Percentiles rank a stretch among this genome's conserved stretches.
phyloP scores from a whole-genome alignment of 2,329 filamentous ascomycete species.

The Colletotrichum musicola region DNA sequence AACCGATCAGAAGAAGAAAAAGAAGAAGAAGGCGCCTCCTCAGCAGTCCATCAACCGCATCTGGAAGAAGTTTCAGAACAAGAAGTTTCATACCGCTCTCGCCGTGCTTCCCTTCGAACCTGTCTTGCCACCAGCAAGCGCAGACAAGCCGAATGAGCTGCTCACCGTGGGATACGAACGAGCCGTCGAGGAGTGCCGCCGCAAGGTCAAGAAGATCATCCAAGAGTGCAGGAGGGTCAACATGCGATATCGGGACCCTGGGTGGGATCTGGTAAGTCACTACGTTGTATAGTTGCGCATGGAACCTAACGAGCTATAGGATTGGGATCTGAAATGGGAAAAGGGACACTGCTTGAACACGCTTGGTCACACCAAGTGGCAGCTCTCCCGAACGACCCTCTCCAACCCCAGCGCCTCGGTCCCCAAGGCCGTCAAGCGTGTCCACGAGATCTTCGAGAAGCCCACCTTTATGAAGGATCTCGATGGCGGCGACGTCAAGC shows the following conservation, averaged over 20 bases:
- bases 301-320: constrained; percentile 51
- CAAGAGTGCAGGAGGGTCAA: constrained; percentile 79
- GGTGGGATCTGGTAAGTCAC: constrained; percentile 67
- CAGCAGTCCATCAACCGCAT: constrained; percentile 76
- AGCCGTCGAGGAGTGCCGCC: constrained; percentile 72
- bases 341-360: constrained; percentile 68
- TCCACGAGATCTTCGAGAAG: constrained; percentile 80
- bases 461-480: constrained; percentile 76
- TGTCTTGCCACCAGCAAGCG: constrained; percentile 62
- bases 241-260: constrained; percentile 80
- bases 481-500: constrained; percentile 80
- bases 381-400: constrained; percentile 60
- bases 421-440: constrained; percentile 82
- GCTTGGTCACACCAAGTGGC: constrained; percentile 64
- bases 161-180: constrained; percentile 72
- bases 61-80: constrained; percentile 72
- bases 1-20: constrained; percentile 64
- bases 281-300: background rate
- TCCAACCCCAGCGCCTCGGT: constrained; percentile 61
- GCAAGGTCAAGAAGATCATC: constrained; percentile 72
- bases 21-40: constrained; percentile 71
- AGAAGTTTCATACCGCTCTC: constrained; percentile 74
- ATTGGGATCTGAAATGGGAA: constrained; percentile 77
- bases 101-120: constrained; percentile 75
- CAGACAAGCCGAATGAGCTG: constrained; percentile 70